phyloP scores from a whole-genome alignment of 1,284 basidiomycete species.

The Sporisorium reilianum region DNA sequence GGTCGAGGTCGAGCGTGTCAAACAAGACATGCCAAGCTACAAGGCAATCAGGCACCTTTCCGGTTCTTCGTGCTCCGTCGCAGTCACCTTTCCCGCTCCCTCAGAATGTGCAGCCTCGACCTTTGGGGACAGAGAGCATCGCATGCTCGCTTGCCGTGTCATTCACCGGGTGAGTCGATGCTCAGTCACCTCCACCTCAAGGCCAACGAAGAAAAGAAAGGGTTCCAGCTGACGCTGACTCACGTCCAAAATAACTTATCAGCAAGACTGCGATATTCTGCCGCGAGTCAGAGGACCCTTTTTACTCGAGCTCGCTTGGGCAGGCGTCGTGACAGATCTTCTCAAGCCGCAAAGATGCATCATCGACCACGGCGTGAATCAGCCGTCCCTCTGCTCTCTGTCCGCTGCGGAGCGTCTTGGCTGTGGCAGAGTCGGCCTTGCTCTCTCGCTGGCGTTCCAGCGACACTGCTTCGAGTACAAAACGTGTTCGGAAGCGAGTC shows the following conservation, averaged over 20 bases:
- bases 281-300: not conserved
- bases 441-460: not conserved
- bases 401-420: not conserved
- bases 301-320: not conserved
- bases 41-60: not conserved
- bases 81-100: not conserved
- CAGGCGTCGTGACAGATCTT: not conserved
- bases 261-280: not conserved
- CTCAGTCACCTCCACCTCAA: conserved; percentile 4
- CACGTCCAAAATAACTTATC: too few species aligned
- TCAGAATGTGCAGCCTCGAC: too few species aligned
- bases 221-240: conserved; percentile 21
- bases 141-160: conserved; percentile 1
- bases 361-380: conserved; percentile 3
- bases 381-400: not conserved
- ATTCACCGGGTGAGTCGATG: too few species aligned
- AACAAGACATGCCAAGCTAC: not conserved
- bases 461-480: not conserved
- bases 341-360: not conserved
- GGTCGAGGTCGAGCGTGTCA: not conserved
- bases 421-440: not conserved
- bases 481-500: not conserved
- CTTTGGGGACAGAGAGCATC: too few species aligned
- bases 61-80: not conserved
- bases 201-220: not conserved